Evolutionary conservation across 768 basidiomycete species (phyloP), one percentile per base, ranked within the genome.

Genomic region (Ramaria sp.): DNA sequence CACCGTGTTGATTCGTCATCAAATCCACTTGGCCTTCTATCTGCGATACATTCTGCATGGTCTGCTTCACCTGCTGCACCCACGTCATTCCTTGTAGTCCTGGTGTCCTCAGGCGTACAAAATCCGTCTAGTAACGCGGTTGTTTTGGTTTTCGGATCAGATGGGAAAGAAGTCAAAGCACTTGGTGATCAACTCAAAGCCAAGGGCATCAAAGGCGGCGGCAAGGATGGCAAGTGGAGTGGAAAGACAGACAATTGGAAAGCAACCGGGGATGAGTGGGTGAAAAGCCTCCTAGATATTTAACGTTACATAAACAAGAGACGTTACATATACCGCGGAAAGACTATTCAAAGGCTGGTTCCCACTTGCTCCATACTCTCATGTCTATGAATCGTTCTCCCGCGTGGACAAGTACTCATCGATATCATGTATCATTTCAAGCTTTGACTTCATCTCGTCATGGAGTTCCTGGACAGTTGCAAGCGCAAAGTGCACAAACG

Each of bases 141-240:
- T 16, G 72, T 87, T 22, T 64, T 88, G 32, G 66, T 85, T 12
- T 63, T 82, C 51, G 83, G 85, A 0, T 75, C 76, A 3, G 78
- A 81, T 27, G 81, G 81, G 36, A 70, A 75, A 50, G 68, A 67
- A 9, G 82, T 86, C 16, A 85, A 82, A 65, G 71, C 68, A 57
- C 68, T 67, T 1, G 83, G 84, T 2, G 81, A 81, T 3, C 70
- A 64, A 24, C 63, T 85, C 41, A 86, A 79, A 64, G 62, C 67
- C 4, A 79, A 74, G 58, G 71, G 71, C 8, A 72, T 85, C 45
- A 90, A 83, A 68, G 88, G 88, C 6, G 88, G 88, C 10, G 86
- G 88, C 3, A 88, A 84, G 62, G 87, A 85, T 1, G 59, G 69
- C 16, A 78, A 76, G 60, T 89, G 87, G 83, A 88, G 86, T 57